Conservation (phyloP, 176 grass and related monocot genomes). For the Ampelocalamus luodianensis region DNA sequence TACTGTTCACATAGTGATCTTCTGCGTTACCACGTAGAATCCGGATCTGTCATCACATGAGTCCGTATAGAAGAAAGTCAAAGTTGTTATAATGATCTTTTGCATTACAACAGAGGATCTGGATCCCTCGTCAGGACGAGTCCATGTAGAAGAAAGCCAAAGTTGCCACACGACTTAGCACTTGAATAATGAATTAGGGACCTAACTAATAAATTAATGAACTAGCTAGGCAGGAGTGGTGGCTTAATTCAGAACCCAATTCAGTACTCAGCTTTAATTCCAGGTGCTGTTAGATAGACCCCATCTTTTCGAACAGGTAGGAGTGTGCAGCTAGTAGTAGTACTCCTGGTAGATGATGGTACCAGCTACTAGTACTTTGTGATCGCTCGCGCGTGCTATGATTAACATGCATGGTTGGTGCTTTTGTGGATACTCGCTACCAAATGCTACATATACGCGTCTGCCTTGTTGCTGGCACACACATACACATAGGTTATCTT, state of each 20-base stretch:
- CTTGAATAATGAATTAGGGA: not conserved
- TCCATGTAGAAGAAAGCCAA: not conserved
- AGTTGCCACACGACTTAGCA: not conserved
- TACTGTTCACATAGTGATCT: no score
- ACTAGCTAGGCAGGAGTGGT: not conserved
- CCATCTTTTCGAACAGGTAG: not conserved
- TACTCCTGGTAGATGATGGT: not conserved
- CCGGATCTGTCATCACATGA: no score
- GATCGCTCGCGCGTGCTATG: slow-evolving; percentile 1
- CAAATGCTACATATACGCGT: not conserved
- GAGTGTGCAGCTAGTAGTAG: not conserved
- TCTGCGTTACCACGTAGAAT: no score
- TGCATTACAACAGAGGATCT: no score
- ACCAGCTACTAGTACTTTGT: not conserved
- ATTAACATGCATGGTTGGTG: slow-evolving; percentile 10
- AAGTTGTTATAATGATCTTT: no score
- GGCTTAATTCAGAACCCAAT: not conserved
- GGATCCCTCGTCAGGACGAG: no score
- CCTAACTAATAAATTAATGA: not conserved
- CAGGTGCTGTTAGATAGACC: not conserved
- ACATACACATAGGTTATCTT: not conserved
- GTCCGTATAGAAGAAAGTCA: no score
- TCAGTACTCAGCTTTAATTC: not conserved
- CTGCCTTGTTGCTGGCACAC: not conserved
- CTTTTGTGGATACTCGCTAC: slow-evolving; percentile 3